Evolutionary conservation across 2,329 filamentous ascomycete genomes (phyloP).

Genomic region (Fusarium albosuccineum): DNA sequence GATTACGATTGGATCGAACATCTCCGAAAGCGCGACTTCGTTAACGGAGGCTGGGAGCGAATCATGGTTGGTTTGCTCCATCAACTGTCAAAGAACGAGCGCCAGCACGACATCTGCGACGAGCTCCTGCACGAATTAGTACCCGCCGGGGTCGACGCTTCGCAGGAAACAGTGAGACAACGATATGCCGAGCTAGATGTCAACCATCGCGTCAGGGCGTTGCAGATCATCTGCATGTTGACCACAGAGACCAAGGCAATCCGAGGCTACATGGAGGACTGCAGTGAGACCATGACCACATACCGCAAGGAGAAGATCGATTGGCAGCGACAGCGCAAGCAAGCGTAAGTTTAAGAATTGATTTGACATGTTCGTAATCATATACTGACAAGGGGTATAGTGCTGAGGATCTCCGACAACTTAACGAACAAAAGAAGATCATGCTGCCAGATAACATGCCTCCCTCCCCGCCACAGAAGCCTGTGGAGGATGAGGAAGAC

Average conservation of each 20-base stretch:
- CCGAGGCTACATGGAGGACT: slow-evolving; percentile 90
- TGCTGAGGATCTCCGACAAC: slow-evolving; percentile 75
- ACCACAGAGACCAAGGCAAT: slow-evolving; percentile 88
- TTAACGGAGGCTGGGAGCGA: slow-evolving; percentile 89
- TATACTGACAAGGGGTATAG: slow-evolving; percentile 56
- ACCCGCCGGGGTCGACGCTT: slow-evolving; percentile 81
- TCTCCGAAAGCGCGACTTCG: slow-evolving; percentile 85
- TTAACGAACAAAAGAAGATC: slow-evolving; percentile 81
- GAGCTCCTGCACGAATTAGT: slow-evolving; percentile 84
- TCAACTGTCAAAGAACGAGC: slow-evolving; percentile 82
- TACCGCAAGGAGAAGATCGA: slow-evolving; percentile 97
- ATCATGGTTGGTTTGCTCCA: slow-evolving; percentile 89
- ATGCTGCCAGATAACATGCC: slow-evolving; percentile 80
- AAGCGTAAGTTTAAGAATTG: slow-evolving; percentile 63
- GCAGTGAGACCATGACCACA: slow-evolving; percentile 92
- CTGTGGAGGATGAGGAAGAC: slow-evolving; percentile 65
- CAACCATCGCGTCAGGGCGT: slow-evolving; percentile 82
- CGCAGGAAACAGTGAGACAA: slow-evolving; percentile 76
- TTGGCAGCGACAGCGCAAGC: slow-evolving; percentile 82
- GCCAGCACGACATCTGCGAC: slow-evolving; percentile 79
- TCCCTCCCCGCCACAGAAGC: slow-evolving; percentile 68
- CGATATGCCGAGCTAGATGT: slow-evolving; percentile 84
- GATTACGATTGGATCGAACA: slow-evolving; percentile 88
- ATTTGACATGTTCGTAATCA: not conserved
- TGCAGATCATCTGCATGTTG: slow-evolving; percentile 89